These are phyloP conservation scores for Melampsora americana DNA, from an alignment of 1,284 basidiomycete species.

Conservation along the genomic window DNA sequence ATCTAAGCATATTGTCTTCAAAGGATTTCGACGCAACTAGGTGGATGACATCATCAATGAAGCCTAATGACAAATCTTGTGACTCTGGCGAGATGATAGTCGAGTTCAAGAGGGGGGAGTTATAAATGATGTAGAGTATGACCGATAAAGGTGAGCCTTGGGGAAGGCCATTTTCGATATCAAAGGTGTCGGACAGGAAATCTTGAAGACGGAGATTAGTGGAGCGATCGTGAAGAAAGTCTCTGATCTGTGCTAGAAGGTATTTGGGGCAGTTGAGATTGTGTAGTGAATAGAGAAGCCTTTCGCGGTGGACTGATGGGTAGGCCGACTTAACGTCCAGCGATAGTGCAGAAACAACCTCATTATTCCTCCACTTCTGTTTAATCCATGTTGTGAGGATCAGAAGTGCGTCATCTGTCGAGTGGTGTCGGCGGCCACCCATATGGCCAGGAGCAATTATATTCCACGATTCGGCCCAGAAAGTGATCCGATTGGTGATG, in stretches of 20 bases:
- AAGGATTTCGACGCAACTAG: neutral
- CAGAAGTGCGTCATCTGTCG: neutral
- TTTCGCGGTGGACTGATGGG: neutral
- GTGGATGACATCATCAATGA: slow-evolving; percentile 22
- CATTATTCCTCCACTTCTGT: neutral
- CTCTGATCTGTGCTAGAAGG: neutral
- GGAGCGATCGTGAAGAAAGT: neutral
- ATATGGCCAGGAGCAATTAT: neutral
- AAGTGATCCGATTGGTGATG: neutral
- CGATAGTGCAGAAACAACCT: neutral
- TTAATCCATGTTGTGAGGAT: neutral
- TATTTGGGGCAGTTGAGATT: neutral
- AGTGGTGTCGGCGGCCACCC: neutral
- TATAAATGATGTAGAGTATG: slow-evolving; percentile 1
- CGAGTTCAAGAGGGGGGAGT: neutral
- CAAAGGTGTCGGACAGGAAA: neutral
- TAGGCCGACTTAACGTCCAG: slow-evolving; percentile 2
- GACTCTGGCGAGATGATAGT: neutral
- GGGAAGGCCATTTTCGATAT: neutral
- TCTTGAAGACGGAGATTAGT: neutral
- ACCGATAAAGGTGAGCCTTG: slow-evolving; percentile 11
- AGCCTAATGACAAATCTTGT: neutral
- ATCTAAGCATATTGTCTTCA: neutral
- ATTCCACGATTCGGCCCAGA: neutral
- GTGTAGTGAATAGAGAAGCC: neutral